A percentile compares a stretch with the other conserved stretches of the same genome.
These are phyloP conservation scores for Citrus inodora DNA, from an alignment of 345 rosid species.

Conservation along the genomic window DNA sequence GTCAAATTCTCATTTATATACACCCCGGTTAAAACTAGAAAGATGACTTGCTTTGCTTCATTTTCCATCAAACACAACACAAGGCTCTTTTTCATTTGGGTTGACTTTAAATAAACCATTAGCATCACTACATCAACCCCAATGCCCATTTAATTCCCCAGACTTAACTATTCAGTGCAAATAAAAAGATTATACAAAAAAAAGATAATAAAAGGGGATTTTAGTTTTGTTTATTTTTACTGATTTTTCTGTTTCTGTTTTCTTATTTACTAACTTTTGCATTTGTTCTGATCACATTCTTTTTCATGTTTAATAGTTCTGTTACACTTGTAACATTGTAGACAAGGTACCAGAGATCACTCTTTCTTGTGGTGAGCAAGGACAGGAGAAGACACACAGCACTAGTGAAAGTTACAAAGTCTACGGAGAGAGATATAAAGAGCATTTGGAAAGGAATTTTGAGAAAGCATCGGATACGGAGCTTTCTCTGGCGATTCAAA, in stretches of 20 bases:
- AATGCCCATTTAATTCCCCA: conserved; percentile 17
- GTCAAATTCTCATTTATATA: neutral
- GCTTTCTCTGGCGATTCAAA: conserved; percentile 7
- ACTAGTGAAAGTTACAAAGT: neutral
- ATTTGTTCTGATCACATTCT: conserved; percentile 20
- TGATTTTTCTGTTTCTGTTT: neutral
- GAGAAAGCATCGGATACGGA: conserved; percentile 27
- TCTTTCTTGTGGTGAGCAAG: neutral
- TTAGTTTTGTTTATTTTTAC: neutral
- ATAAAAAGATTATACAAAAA: neutral
- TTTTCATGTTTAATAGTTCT: neutral
- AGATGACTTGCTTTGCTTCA: no score
- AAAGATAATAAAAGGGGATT: neutral
- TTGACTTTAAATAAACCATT: conserved; percentile 27
- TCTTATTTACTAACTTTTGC: neutral
- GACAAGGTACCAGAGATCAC: neutral
- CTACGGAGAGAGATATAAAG: neutral
- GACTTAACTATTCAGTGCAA: neutral
- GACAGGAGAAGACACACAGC: neutral
- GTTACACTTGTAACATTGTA: conserved; percentile 13
- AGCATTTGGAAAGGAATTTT: conserved; percentile 1
- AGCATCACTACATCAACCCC: conserved; percentile 18
- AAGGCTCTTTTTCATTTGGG: conserved; percentile 8
- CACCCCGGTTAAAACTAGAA: neutral
- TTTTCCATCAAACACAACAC: conserved; percentile 21